Evolutionary conservation across 495 filamentous ascomycete genomes (phyloP), one percentile per base, ranked within the genome.

Genomic region (Endocarpon pusillum): DNA sequence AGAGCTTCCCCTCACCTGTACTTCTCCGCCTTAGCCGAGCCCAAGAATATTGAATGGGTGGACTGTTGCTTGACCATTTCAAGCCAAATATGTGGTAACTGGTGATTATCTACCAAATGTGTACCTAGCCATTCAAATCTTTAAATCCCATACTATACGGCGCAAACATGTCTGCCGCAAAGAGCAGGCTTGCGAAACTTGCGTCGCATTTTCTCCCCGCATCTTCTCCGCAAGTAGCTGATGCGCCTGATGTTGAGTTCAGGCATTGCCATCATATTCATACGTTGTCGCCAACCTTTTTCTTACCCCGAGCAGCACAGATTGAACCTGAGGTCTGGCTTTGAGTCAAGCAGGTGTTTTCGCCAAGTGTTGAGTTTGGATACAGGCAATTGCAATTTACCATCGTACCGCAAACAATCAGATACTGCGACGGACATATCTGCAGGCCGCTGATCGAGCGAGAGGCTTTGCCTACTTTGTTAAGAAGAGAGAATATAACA

Each of bases 391-490:
- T 48, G 89, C 87, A 30, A 81, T 96, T 46, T 77, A 82, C 54
- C 89, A 97, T 54, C 48, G 81, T 33, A 94, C 84, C 0, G 70
- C 81, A 35, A 87, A 89, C 53, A 66, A 70, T 42, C 67, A 71
- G 40, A 53, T 75, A 20, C 61, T 97, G 4, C 64, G 78, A 17
- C 64, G 85, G 34, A 73, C 71, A 2, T 97, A 97, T 47, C 51
- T 59, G 35, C 79, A 92, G 43, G 65, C 79, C 26, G 82, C 89
- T 11, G 79, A 89, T 43, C 77, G 91, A 5, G 79, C 89, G 0
- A 57, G 78, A 22, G 89, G 91, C 0, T 54, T 97, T 15, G 85
- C 81, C 6, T 96, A 89, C 52, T 96, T 76, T 51, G 52, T 96
- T 33, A 67, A 65, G 29, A 79, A 81, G 47, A 66, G 77, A 35